Conservation (phyloP, 2,329 filamentous ascomycete species). For the Fusarium sarcochroum region DNA sequence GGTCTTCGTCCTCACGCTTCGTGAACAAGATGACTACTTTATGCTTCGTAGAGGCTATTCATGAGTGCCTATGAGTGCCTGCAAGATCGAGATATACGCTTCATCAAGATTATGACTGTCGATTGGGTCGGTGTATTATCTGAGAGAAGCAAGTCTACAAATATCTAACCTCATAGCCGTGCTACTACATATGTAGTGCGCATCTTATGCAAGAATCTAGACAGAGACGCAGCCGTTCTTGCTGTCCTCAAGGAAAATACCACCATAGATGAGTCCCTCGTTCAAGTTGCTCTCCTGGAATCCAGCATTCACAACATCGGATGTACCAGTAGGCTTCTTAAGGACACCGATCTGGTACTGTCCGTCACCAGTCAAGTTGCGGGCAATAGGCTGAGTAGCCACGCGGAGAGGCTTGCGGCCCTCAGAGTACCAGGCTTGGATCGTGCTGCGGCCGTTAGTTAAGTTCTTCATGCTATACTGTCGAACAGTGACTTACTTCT, state of each 20-base stretch:
- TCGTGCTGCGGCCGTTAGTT: constrained; percentile 60
- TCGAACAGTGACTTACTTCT: constrained; percentile 59
- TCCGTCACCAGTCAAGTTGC: constrained; percentile 67
- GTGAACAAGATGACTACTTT: too few relatives aligned
- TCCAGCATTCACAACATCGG: constrained; percentile 63
- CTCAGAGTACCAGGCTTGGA: constrained; percentile 70
- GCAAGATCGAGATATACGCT: too few relatives aligned
- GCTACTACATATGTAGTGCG: neutral
- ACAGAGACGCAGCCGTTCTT: constrained; percentile 54
- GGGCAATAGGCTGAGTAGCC: constrained; percentile 64
- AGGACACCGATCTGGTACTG: constrained; percentile 74
- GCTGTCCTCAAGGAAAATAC: constrained; percentile 68
- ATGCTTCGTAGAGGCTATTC: too few relatives aligned
- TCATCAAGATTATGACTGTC: too few relatives aligned
- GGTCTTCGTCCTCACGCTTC: too few relatives aligned
- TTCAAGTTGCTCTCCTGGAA: constrained; percentile 64
- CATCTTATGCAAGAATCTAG: constrained; percentile 2
- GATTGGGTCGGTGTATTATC: too few relatives aligned
- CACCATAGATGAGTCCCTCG: constrained; percentile 67
- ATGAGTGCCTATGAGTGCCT: too few relatives aligned
- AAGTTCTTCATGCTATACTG: neutral
- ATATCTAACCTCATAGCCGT: neutral
- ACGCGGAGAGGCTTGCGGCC: constrained; percentile 60
- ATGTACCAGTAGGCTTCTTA: constrained; percentile 69
- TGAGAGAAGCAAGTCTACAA: neutral